A percentile compares a stretch with the other conserved stretches of the same genome.
These are phyloP conservation scores for Bryum argenteum DNA, from an alignment of 225 moss, liverwort and hornwort genomes.

Conservation along the genomic window DNA sequence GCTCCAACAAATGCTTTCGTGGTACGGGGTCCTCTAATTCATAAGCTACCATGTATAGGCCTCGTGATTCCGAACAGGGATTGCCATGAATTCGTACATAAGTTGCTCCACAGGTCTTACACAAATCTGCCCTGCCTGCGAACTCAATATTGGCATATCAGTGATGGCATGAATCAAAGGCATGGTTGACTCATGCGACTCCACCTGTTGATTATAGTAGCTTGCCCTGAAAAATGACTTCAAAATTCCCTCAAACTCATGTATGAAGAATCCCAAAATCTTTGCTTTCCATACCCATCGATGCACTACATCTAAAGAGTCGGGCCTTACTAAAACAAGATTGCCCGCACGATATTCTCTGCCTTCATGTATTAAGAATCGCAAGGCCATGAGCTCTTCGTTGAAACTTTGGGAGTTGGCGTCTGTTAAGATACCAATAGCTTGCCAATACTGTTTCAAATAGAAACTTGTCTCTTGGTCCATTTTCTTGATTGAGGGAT, in stretches of 20 bases:
- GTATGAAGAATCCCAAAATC: slow-evolving; percentile 10
- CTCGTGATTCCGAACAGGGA: not conserved
- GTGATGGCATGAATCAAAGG: not conserved
- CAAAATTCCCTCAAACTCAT: not conserved
- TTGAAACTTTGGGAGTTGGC: slow-evolving; percentile 2
- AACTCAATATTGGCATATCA: slow-evolving; percentile 4
- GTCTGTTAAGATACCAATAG: not conserved
- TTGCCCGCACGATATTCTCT: slow-evolving; percentile 2
- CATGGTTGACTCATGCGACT: not conserved
- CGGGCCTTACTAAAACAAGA: not conserved
- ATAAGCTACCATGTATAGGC: slow-evolving; percentile 12
- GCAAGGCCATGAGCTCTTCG: slow-evolving; percentile 1
- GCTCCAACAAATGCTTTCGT: slow-evolving; percentile 10
- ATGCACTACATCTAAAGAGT: not conserved
- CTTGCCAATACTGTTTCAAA: slow-evolving; percentile 4
- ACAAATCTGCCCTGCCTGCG: not conserved
- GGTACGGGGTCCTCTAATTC: not conserved
- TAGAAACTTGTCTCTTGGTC: not conserved
- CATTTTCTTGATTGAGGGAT: not conserved
- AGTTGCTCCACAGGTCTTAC: not conserved
- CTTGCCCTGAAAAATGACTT: not conserved
- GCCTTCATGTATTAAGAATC: not conserved
- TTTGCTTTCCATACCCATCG: not conserved
- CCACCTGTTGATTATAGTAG: not conserved
- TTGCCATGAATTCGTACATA: slow-evolving; percentile 1